Conservation (phyloP, 495 filamentous ascomycete genomes). For the Aspergillus haitiensis region DNA sequence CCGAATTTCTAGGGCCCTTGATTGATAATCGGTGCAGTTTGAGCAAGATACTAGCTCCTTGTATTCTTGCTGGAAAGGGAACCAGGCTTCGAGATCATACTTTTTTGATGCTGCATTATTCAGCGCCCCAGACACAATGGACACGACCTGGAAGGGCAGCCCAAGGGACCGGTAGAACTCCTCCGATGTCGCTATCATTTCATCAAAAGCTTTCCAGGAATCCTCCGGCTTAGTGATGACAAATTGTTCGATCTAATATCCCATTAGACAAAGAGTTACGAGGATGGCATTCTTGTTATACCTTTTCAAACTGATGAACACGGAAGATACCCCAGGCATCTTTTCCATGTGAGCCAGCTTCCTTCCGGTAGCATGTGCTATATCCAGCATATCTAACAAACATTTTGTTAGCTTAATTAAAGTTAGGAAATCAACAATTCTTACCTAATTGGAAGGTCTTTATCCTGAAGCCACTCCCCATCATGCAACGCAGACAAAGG, state of each 20-base stretch:
- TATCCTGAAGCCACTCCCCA: constrained; percentile 85
- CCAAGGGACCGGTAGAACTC: constrained; percentile 91
- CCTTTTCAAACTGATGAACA: constrained; percentile 98
- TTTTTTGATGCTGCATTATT: constrained; percentile 96
- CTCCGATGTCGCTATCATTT: constrained; percentile 87
- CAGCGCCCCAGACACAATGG: constrained; percentile 91
- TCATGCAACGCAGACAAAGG: constrained; percentile 90
- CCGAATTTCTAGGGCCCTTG: constrained; percentile 81
- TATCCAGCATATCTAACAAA: constrained; percentile 75
- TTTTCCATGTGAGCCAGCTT: constrained; percentile 87
- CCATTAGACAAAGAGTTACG: constrained; percentile 8
- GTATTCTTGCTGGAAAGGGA: constrained; percentile 94
- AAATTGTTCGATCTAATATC: constrained; percentile 79
- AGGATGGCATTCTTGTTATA: constrained; percentile 23
- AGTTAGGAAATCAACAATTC: constrained; percentile 12
- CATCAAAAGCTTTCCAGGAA: constrained; percentile 88
- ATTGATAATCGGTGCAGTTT: constrained; percentile 96
- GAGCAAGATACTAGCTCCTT: constrained; percentile 96
- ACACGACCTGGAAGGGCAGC: constrained; percentile 85
- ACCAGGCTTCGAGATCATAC: constrained; percentile 96
- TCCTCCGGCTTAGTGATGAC: constrained; percentile 91
- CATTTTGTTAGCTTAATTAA: constrained; percentile 14
- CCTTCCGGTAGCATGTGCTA: constrained; percentile 91
- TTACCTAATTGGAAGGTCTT: constrained; percentile 82
- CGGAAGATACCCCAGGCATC: constrained; percentile 99